These are phyloP conservation scores for Colletotrichum sansevieriae DNA, from an alignment of 2,329 filamentous ascomycete species.

Conservation along the genomic window DNA sequence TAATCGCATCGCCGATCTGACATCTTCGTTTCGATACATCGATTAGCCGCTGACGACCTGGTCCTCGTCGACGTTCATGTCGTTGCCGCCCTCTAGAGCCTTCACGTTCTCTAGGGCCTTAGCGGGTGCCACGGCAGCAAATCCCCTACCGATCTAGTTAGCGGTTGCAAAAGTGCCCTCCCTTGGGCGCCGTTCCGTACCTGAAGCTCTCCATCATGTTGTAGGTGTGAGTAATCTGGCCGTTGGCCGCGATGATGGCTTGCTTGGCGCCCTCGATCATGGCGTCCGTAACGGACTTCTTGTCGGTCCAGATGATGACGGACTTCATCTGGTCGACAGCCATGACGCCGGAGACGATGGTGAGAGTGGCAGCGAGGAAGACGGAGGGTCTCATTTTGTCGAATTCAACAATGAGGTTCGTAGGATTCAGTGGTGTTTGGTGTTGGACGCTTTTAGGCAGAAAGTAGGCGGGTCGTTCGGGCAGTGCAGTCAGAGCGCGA, in stretches of 20 bases:
- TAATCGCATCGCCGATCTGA: slow-evolving; percentile 5
- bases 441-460: slow-evolving; percentile 6
- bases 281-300: slow-evolving; percentile 72
- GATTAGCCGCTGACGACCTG: slow-evolving; percentile 66
- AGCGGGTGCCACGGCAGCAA: slow-evolving; percentile 79
- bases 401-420: neutral
- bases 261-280: slow-evolving; percentile 80
- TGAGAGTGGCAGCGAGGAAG: slow-evolving; percentile 66
- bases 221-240: slow-evolving; percentile 84
- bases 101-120: slow-evolving; percentile 77
- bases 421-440: neutral
- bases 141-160: slow-evolving; percentile 70
- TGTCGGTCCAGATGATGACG: slow-evolving; percentile 83
- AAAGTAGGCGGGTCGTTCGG: slow-evolving; percentile 13
- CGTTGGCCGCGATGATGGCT: slow-evolving; percentile 77
- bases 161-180: slow-evolving; percentile 17
- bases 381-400: slow-evolving; percentile 73
- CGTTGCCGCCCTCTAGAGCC: slow-evolving; percentile 64
- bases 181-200: slow-evolving; percentile 46
- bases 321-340: slow-evolving; percentile 77
- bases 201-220: slow-evolving; percentile 63
- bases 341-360: slow-evolving; percentile 69
- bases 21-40: slow-evolving; percentile 1
- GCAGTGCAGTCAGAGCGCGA: slow-evolving; percentile 16
- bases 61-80: slow-evolving; percentile 79